These are phyloP conservation scores for Mycena albidolilacea DNA, from an alignment of 768 basidiomycete species.

Conservation along the genomic window DNA sequence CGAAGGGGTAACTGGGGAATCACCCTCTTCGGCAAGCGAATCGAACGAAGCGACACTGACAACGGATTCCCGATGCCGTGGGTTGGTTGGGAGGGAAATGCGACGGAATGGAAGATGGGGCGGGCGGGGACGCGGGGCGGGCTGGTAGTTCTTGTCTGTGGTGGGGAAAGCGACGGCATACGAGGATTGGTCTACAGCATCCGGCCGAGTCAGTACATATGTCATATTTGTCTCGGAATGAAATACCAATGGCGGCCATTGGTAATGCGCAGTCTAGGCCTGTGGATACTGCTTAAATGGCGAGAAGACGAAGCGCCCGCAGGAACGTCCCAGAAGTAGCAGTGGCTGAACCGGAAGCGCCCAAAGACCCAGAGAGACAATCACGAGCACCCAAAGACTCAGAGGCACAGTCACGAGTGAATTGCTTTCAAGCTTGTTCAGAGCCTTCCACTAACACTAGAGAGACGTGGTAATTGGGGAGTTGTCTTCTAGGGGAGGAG, in stretches of 20 bases:
- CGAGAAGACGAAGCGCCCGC: background rate
- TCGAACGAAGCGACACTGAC: slow-evolving; percentile 83
- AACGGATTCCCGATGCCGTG: slow-evolving; percentile 73
- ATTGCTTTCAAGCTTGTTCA: background rate
- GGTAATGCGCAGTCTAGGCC: slow-evolving; percentile 16
- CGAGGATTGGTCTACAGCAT: slow-evolving; percentile 23
- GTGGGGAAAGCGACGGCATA: slow-evolving; percentile 41
- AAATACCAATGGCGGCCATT: slow-evolving; percentile 38
- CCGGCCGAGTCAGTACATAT: slow-evolving; percentile 28
- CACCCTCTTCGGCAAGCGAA: slow-evolving; percentile 69
- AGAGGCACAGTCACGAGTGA: background rate
- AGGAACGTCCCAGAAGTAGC: background rate
- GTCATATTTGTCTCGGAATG: slow-evolving; percentile 30
- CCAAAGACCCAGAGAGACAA: background rate
- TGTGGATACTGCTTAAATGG: background rate
- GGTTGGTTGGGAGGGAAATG: slow-evolving; percentile 71
- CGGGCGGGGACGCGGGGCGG: slow-evolving; percentile 54
- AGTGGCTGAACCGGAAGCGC: background rate
- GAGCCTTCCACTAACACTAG: background rate
- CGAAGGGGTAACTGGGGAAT: slow-evolving; percentile 41
- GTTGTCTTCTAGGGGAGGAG: no score
- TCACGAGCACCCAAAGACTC: background rate
- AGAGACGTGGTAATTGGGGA: background rate
- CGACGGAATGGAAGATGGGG: slow-evolving; percentile 74
- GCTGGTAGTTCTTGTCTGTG: slow-evolving; percentile 42